Conservation (phyloP, 257 asterid genomes). For the Apocynum venetum region DNA sequence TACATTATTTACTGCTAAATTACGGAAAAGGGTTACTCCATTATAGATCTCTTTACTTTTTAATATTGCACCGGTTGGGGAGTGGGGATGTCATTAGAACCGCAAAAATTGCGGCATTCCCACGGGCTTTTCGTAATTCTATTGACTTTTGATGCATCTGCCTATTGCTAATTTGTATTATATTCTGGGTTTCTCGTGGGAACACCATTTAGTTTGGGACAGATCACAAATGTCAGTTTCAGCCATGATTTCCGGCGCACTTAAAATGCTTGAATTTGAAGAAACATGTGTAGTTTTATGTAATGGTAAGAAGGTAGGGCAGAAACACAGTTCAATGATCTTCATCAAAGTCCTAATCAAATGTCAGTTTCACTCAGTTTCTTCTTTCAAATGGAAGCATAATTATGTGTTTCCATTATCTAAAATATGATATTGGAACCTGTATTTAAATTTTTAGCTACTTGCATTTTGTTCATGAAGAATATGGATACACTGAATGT, state of each 20-base stretch:
- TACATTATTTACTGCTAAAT: neutral
- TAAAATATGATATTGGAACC: neutral
- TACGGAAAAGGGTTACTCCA: neutral
- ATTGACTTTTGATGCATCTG: conserved; percentile 4
- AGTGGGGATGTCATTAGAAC: neutral
- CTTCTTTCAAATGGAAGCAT: neutral
- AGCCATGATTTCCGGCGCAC: neutral
- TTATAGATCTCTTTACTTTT: neutral
- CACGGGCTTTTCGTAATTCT: neutral
- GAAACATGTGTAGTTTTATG: neutral
- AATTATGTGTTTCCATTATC: neutral
- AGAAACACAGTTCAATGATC: neutral
- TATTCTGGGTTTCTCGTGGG: neutral
- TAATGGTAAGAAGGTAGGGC: neutral
- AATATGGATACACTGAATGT: neutral
- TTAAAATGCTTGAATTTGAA: neutral
- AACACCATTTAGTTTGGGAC: neutral
- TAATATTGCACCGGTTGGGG: neutral
- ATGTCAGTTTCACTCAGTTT: neutral
- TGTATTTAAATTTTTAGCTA: neutral
- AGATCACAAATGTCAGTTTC: neutral
- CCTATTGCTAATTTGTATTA: neutral
- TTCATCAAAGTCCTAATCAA: neutral
- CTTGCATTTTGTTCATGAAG: neutral
- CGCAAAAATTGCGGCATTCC: neutral